These are phyloP conservation scores for Hygrophoropsis aurantiaca DNA, from an alignment of 768 basidiomycete species.

Conservation along the genomic window DNA sequence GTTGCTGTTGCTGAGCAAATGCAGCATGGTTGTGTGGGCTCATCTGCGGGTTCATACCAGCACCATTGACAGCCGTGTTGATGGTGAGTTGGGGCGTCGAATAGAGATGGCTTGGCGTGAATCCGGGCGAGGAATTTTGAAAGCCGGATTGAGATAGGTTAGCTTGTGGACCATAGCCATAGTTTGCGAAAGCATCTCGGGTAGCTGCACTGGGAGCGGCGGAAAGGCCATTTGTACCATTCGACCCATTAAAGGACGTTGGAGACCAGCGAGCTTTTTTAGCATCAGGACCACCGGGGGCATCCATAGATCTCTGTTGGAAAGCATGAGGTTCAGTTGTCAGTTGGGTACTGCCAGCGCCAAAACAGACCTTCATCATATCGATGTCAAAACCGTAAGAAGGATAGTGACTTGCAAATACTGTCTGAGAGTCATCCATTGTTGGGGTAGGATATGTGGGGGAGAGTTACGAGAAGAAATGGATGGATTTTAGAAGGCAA, in stretches of 20 bases:
- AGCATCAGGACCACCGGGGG: conserved; percentile 76
- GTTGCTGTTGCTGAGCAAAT: conserved; percentile 49
- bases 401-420: conserved; percentile 67
- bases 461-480: conserved; percentile 30
- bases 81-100: conserved; percentile 70
- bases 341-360: conserved; percentile 1
- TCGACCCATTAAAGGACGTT: conserved; percentile 43
- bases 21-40: conserved; percentile 63
- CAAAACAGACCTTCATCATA: conserved; percentile 79
- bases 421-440: conserved; percentile 77
- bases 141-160: conserved; percentile 58
- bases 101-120: conserved; percentile 63
- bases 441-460: conserved; percentile 25
- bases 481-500: conserved; percentile 50
- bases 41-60: conserved; percentile 56
- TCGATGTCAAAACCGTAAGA: conserved; percentile 80
- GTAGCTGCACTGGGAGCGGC: conserved; percentile 37
- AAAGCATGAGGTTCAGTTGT: conserved; percentile 5
- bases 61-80: conserved; percentile 54
- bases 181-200: conserved; percentile 80
- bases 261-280: conserved; percentile 93
- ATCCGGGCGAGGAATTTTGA: conserved; percentile 45
- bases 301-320: conserved; percentile 80
- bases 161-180: conserved; percentile 80
- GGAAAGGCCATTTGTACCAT: conserved; percentile 37